Base-by-base conservation (phyloP, 768 basidiomycete genomes). In the Cyclocybe cylindracea region DNA sequence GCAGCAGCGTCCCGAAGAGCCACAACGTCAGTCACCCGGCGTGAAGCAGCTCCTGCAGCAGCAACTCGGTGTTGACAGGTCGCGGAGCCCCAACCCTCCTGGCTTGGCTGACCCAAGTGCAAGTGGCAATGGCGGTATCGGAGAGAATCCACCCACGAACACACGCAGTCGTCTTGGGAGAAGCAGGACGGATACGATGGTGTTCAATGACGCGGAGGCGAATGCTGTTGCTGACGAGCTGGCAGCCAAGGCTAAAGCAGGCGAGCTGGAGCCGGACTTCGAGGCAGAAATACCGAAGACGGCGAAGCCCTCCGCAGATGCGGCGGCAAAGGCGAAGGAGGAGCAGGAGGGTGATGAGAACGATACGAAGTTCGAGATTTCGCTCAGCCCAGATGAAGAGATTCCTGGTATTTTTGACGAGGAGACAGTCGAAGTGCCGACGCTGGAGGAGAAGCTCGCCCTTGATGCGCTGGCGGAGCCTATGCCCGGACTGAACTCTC, bases 161-260 rank as follows among this genome's bases (percentile, higher is more conserved):
- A 55, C 47, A 70, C 74, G 50, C 77, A 76, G 59, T 73, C 79
- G 36, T 37, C 59, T 74, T 16, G 82, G 85, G 1, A 72, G 87
- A 32, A 78, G 65, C 54, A 72, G 87, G 54, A 89, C 87, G 7
- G 87, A 88, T 56, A 90, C 87, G 2, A 89, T 90, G 88, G 79
- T 89, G 16, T 78, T 82, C 56, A 82, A 78, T 37, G 77, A 78
- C 31, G 66, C 68, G 1, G 66, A 64, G 37, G 61, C 56, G 5
- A 58, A 41, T 47, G 61, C 61, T 9, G 63, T 72, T 6, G 66
- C 60, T 10, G 75, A 75, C 44, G 75, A 73, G 46, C 60, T 73
- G 3, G 63, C 66, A 4, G 57, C 57, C 7, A 45, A 44, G 16
- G 63, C 60, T 8, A 48, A 41, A 11, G 56, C 53, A 8, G 62